phyloP scores from a whole-genome alignment of 169 alveolate species.

The Babesia ovata region DNA sequence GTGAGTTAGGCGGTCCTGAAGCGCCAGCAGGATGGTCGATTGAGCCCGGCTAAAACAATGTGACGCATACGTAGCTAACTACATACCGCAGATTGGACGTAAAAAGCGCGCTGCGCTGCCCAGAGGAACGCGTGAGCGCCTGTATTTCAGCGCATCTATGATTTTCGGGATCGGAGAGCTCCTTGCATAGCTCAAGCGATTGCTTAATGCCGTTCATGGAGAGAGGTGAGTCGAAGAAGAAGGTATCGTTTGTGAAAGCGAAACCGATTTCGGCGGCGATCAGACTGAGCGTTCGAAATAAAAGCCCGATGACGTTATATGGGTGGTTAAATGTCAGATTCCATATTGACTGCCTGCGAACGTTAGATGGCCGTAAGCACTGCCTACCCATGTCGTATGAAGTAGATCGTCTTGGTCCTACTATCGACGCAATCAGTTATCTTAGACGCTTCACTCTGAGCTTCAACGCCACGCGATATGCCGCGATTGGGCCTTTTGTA shows the following conservation, averaged over 20 bases:
- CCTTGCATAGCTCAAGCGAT: constrained; percentile 52
- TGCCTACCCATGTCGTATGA: constrained; percentile 63
- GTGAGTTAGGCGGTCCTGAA: constrained; percentile 50
- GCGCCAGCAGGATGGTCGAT: constrained; percentile 51
- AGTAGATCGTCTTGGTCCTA: constrained; percentile 48
- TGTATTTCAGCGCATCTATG: constrained; percentile 24
- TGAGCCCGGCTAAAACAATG: constrained; percentile 59
- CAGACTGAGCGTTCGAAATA: constrained; percentile 10
- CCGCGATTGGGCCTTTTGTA: constrained; percentile 12
- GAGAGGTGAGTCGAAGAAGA: constrained; percentile 64
- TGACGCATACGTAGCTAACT: neutral
- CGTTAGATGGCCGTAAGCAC: neutral
- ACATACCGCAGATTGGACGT: constrained; percentile 61
- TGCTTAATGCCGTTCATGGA: constrained; percentile 56
- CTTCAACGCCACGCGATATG: neutral
- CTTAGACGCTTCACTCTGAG: constrained; percentile 14
- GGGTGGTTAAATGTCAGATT: constrained; percentile 28
- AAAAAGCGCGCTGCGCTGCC: constrained; percentile 17
- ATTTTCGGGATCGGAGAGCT: constrained; percentile 12
- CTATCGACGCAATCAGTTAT: neutral
- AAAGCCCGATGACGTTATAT: constrained; percentile 9
- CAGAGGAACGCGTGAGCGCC: constrained; percentile 10
- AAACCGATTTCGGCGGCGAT: constrained; percentile 21
- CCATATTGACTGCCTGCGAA: constrained; percentile 54
- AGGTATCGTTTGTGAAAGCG: constrained; percentile 46